Base-by-base conservation (phyloP, 768 basidiomycete genomes). In the Suillus subluteus region DNA sequence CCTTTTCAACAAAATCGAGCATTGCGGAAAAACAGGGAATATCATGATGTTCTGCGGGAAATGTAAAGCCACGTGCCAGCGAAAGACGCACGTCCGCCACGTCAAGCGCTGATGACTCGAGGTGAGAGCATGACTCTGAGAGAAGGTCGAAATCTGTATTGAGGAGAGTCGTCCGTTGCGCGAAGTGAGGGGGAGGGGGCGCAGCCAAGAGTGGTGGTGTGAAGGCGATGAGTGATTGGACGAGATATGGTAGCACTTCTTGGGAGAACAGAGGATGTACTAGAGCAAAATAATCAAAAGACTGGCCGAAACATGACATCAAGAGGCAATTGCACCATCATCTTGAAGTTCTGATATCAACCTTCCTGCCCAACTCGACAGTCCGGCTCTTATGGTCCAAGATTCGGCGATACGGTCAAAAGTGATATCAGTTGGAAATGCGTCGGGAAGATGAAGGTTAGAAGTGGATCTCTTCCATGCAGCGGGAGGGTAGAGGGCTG, bases 331-430 rank as follows among this genome's bases (percentile, higher is more conserved):
- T 61, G 37, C 44, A 91, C 91, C 82, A 71, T 92, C 90, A 61
- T 91, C 89, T 74, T 86, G 87, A 56, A 93, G 83, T 72, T 90
- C 90, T 7, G 86, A 83, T n/a, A 93, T 85, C 3, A 86, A 83
- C 70, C 88, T 83, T 91, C 92, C 94, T 50, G 87, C 84, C 93
- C 93, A 95, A 55, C 83, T 86, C 3, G 90, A 87, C 37, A 94
- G 79, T 9, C 84, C 84, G 63, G 81, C 84, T 23, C 93, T 86
- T 56, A 91, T 74, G 32, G 73, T 81, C 92, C 92, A 95, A 56
- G 85, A 81, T 68, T 92, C 90, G 41, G 79, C 77, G 52, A 76
- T 68, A 26, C 66, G 72, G 44, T 73, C 75, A 41, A 78, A 70
- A 6, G 72, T 66, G 5, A 52, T 70, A n/a, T 75, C 64, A 5